phyloP scores from a whole-genome alignment of 2,329 filamentous ascomycete species.

The Alternaria brassicicola region DNA sequence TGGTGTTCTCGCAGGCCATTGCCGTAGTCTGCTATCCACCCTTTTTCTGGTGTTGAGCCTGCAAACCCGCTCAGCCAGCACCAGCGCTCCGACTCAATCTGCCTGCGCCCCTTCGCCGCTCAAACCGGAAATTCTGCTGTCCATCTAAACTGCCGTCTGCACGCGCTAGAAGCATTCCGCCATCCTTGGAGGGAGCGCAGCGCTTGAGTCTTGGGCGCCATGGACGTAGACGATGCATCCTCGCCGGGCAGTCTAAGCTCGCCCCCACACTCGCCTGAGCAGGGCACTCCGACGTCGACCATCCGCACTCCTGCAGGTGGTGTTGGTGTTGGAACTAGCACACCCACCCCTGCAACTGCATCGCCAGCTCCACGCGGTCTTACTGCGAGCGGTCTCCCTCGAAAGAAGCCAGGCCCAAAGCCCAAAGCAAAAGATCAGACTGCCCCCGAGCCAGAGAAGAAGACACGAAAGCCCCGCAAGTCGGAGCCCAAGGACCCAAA shows the following conservation, averaged over 20 bases:
- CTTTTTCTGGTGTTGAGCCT: constrained; percentile 45
- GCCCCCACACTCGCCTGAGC: constrained; percentile 48
- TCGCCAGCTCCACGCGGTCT: constrained; percentile 40
- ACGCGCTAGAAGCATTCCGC: background rate
- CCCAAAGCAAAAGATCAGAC: constrained; percentile 46
- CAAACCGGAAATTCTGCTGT: background rate
- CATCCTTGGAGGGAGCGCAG: background rate
- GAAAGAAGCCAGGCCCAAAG: constrained; percentile 54
- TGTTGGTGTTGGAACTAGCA: constrained; percentile 41
- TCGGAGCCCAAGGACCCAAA: constrained; percentile 58
- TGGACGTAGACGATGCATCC: constrained; percentile 43
- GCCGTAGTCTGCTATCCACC: constrained; percentile 32
- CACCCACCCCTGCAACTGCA: constrained; percentile 39
- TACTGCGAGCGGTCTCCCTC: constrained; percentile 45
- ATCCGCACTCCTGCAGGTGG: constrained; percentile 36
- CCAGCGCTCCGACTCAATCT: background rate
- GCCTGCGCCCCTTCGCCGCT: background rate
- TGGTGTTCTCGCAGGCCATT: constrained; percentile 42
- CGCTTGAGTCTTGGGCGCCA: constrained; percentile 29
- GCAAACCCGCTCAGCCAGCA: constrained; percentile 26
- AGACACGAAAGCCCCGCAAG: constrained; percentile 55
- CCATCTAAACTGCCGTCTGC: background rate
- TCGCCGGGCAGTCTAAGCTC: constrained; percentile 48
- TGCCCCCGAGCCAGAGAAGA: constrained; percentile 49
- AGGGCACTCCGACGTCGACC: constrained; percentile 42